These are phyloP conservation scores for Aspergillus mulundensis DNA, from an alignment of 495 filamentous ascomycete species.

Conservation along the genomic window DNA sequence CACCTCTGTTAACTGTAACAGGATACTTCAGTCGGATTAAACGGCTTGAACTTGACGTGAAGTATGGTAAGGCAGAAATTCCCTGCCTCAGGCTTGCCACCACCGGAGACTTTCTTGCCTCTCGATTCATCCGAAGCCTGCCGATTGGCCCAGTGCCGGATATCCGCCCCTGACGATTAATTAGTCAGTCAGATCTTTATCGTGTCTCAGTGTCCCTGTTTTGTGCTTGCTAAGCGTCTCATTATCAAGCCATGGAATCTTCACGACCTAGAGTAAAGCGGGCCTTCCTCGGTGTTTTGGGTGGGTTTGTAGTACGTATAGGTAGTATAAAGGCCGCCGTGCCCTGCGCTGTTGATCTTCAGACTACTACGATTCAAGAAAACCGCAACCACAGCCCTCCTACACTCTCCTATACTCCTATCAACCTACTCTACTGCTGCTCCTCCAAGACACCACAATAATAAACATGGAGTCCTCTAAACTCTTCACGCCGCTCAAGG, in stretches of 20 bases:
- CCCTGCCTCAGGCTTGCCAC: not conserved
- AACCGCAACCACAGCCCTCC: not conserved
- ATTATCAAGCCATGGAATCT: not conserved
- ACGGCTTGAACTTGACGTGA: not conserved
- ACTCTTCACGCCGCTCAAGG: conserved; percentile 50
- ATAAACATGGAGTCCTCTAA: not conserved
- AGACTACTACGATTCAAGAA: not conserved
- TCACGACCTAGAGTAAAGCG: not conserved
- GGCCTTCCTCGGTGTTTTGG: not conserved
- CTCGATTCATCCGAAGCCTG: not conserved
- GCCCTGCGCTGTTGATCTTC: not conserved
- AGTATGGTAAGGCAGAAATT: not conserved
- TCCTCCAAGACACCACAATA: not conserved
- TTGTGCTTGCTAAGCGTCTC: not conserved
- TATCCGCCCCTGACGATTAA: not conserved
- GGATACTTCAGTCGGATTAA: not conserved
- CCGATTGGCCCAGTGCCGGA: not conserved
- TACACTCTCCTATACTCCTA: not conserved
- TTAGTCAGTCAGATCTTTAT: not conserved
- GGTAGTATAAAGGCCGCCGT: not conserved
- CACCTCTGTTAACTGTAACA: not conserved
- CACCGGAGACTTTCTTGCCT: not conserved
- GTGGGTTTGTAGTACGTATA: not conserved
- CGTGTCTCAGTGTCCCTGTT: not conserved
- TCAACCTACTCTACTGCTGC: not conserved